Evolutionary conservation across 768 basidiomycete genomes (phyloP).

Genomic region (Russula abietina): DNA sequence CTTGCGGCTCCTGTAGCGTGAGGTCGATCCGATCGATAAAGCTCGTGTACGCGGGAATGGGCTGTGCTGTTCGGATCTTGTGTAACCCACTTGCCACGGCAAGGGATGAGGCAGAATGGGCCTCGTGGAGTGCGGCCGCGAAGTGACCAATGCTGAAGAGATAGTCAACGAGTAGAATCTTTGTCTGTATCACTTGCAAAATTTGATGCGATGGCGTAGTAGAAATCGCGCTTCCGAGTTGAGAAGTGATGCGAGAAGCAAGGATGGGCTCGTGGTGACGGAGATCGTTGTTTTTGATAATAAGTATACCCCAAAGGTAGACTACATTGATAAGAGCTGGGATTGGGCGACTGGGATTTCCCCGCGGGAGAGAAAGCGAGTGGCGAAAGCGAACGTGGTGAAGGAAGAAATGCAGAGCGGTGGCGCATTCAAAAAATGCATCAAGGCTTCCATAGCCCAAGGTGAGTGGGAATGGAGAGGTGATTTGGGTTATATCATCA

Average conservation of each 20-base stretch:
- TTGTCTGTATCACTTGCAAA: constrained; percentile 32
- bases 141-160: constrained; percentile 29
- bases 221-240: constrained; percentile 38
- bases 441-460: constrained; percentile 40
- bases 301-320: constrained; percentile 35
- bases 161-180: constrained; percentile 32
- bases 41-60: constrained; percentile 17
- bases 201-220: constrained; percentile 35
- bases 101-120: constrained; percentile 31
- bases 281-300: constrained; percentile 27
- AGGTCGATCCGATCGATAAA: constrained; percentile 24
- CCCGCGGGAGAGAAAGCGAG: constrained; percentile 29
- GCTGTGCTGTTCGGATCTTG: constrained; percentile 24
- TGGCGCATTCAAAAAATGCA: constrained; percentile 50
- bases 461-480: background rate
- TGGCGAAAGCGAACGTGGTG: constrained; percentile 41
- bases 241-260: constrained; percentile 44
- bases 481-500: background rate
- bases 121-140: constrained; percentile 32
- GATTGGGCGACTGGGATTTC: constrained; percentile 29
- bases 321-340: constrained; percentile 41
- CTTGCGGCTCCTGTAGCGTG: constrained; percentile 36
- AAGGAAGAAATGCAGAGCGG: constrained; percentile 65
- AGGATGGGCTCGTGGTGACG: constrained; percentile 35
- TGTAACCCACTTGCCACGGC: constrained; percentile 30